Conservation (phyloP, 139 green algal species). For the Chlorella vulgaris region DNA sequence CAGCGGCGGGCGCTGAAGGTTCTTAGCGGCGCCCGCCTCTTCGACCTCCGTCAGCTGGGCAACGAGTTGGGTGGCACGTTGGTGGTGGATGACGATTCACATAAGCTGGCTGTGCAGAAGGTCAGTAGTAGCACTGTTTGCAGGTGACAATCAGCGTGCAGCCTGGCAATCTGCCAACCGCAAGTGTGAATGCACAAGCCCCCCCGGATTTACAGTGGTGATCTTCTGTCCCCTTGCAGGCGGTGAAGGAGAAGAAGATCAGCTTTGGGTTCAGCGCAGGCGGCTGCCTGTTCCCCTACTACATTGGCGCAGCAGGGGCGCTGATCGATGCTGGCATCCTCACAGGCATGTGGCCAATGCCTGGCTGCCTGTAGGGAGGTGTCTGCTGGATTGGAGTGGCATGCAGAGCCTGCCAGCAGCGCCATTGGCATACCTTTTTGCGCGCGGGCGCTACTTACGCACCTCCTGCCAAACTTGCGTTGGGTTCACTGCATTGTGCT, state of each 20-base stretch:
- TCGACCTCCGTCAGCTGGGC: background rate
- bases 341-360: slow-evolving; percentile 33
- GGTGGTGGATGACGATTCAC: slow-evolving; percentile 24
- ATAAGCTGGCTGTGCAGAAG: slow-evolving; percentile 24
- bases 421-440: too few species aligned
- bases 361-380: background rate
- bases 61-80: slow-evolving; percentile 24
- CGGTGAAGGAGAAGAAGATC: slow-evolving; percentile 15
- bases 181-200: too few species aligned
- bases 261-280: slow-evolving; percentile 51
- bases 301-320: slow-evolving; percentile 56
- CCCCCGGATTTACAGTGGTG: background rate
- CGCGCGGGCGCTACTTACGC: too few species aligned
- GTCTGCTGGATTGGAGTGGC: too few species aligned
- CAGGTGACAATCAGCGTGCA: background rate
- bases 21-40: background rate
- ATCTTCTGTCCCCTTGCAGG: background rate
- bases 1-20: background rate
- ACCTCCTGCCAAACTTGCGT: too few species aligned
- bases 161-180: background rate
- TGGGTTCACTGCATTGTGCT: too few species aligned
- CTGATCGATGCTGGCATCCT: slow-evolving; percentile 58
- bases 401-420: too few species aligned
- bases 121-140: background rate
- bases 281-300: slow-evolving; percentile 73